Evolutionary conservation across 2,329 filamentous ascomycete genomes (phyloP), one percentile per base, ranked within the genome.

Genomic region (Exophiala lecanii-corni): DNA sequence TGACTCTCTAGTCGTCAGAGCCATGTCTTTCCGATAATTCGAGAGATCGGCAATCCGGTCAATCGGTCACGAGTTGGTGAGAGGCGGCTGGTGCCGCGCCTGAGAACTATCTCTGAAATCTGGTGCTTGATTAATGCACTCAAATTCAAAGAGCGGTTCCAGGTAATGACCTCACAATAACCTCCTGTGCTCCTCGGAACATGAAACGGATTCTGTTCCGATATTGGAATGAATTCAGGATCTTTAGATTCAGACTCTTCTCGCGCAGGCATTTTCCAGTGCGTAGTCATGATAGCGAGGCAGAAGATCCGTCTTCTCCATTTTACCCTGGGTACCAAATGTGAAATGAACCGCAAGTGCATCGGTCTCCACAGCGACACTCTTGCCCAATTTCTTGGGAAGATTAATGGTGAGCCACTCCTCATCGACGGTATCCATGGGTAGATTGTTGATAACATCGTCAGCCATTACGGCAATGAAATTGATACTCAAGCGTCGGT

Each of bases 271-370:
- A 16, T 66, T 68, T 51, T 79, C 73, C 26, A 67, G 62, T 0
- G 75, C 76, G 58, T 73, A 78, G 2, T 67, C 64, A 10, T 68
- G 65, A 55, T 78, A 79, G 21, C 76, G 64, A 26, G 71, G 66
- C 6, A 80, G 59, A 12, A 79, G 61, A 53, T 80, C 75, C 0
- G 76, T 78, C 38, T 64, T 60, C n/a, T 68, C 65, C 41, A 78
- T 42, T 6, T 65, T 63, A 5, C 61, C 54, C 47, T 71, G 66
- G 5, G 63, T 64, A 9, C 60, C 63, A 41, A 74, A 74, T 47
- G 69, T 71, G 53, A 75, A 79, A 57, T 79, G 75, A 3, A 68
- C 69, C 2, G 70, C 75, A 6, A 79, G 57, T 2, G 73, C 71
- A 42, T 71, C 68, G 4, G 74, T 75, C 55, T 79, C 74, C 12